Evolutionary conservation across 192 early-diverging fungal genomes (phyloP).

Genomic region (Coemansia guatemalensis): DNA sequence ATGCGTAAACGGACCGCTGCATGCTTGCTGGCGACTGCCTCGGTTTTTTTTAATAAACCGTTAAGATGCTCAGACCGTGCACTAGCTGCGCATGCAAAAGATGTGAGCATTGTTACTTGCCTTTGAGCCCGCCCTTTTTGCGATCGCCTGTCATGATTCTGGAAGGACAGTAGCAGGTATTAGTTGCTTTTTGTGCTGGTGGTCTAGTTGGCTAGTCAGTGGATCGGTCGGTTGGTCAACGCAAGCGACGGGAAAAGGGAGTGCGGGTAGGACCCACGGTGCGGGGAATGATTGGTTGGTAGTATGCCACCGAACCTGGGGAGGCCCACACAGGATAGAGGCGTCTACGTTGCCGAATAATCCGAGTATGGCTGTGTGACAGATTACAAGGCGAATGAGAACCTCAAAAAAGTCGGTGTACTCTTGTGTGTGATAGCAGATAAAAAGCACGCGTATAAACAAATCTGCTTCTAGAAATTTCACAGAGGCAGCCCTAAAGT

Average conservation of each 20-base stretch:
- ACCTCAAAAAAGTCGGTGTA: not conserved
- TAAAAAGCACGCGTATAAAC: not conserved
- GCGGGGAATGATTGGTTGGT: not conserved
- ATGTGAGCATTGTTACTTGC: constrained; percentile 16
- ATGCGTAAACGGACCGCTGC: not conserved
- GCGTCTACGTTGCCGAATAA: not conserved
- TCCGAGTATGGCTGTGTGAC: not conserved
- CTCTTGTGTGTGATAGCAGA: not conserved
- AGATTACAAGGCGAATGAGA: not conserved
- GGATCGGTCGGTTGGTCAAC: not conserved
- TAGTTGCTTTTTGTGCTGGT: too few relatives aligned
- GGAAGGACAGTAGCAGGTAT: constrained; percentile 3
- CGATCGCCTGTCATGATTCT: constrained; percentile 30
- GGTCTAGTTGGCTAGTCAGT: not conserved
- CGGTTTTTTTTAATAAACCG: constrained; percentile 5
- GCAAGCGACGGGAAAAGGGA: not conserved
- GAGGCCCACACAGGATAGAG: not conserved
- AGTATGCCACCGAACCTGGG: not conserved
- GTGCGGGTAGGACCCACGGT: not conserved
- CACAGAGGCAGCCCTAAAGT: not conserved
- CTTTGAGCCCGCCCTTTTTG: constrained; percentile 40
- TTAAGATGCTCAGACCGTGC: not conserved
- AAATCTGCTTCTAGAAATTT: not conserved
- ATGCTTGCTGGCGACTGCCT: not conserved
- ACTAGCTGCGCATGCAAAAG: constrained; percentile 1